Conservation (phyloP, 805 yeast genomes). For the Teunomyces lycoperdinae region DNA sequence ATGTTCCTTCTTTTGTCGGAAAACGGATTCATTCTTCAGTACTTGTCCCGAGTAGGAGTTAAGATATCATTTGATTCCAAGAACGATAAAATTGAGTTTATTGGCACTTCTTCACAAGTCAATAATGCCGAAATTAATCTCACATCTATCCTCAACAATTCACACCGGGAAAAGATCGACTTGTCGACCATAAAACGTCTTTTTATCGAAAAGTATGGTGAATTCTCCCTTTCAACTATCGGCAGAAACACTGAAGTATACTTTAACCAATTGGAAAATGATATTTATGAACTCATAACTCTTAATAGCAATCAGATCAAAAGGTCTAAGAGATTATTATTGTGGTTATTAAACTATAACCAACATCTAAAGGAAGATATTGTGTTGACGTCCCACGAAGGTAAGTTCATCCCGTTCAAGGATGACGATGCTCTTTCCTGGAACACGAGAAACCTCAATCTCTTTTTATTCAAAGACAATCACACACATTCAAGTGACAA, state of each 20-base stretch:
- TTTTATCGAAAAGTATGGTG: constrained; percentile 26
- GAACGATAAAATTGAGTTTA: constrained; percentile 29
- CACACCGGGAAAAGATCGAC: constrained; percentile 29
- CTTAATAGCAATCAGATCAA: constrained; percentile 25
- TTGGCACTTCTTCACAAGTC: constrained; percentile 41
- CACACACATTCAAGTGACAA: neutral
- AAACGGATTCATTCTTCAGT: constrained; percentile 37
- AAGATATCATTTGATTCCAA: constrained; percentile 31
- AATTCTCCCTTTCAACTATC: constrained; percentile 23
- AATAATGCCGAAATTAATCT: constrained; percentile 45
- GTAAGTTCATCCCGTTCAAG: constrained; percentile 21
- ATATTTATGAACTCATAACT: constrained; percentile 30
- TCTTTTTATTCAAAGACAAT: constrained; percentile 5
- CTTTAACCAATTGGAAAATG: constrained; percentile 24
- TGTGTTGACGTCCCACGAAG: constrained; percentile 9
- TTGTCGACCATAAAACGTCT: constrained; percentile 24
- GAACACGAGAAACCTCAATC: constrained; percentile 21
- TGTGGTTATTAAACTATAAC: constrained; percentile 39
- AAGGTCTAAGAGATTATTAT: constrained; percentile 35
- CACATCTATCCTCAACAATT: constrained; percentile 25
- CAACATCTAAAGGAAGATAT: constrained; percentile 20
- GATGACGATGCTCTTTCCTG: constrained; percentile 33
- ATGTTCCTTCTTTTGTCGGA: constrained; percentile 39
- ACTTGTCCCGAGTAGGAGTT: constrained; percentile 42
- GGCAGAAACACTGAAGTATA: constrained; percentile 34